Conservation (phyloP, 768 basidiomycete species). For the button mushroom (Agaricus bisporus) region DNA sequence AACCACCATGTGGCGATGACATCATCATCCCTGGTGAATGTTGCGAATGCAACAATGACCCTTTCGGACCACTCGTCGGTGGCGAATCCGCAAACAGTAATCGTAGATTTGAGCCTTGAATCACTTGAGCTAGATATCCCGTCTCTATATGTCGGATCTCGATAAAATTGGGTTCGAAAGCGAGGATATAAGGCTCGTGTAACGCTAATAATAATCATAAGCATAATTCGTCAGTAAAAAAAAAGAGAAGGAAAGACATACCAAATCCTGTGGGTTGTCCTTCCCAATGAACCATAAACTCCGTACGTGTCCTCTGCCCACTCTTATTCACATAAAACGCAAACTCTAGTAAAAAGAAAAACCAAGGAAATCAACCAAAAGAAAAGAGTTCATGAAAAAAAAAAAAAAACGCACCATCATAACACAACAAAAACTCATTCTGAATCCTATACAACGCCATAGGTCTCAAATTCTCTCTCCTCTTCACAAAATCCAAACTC, state of each 20-base stretch:
- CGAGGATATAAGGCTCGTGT: slow-evolving; percentile 93
- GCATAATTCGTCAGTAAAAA: background rate
- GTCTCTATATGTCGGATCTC: slow-evolving; percentile 96
- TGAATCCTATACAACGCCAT: slow-evolving; percentile 97
- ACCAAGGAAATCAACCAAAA: slow-evolving; percentile 7
- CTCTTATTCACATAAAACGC: slow-evolving; percentile 99
- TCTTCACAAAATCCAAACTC: slow-evolving; percentile 89
- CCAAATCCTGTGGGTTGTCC: slow-evolving; percentile 92
- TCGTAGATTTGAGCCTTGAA: slow-evolving; percentile 86
- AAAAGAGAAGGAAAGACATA: slow-evolving; percentile 31
- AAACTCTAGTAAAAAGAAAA: slow-evolving; percentile 60
- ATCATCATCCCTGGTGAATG: background rate
- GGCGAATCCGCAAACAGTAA: slow-evolving; percentile 93
- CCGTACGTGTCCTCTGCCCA: slow-evolving; percentile 82
- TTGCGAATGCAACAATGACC: slow-evolving; percentile 23
- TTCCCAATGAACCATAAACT: slow-evolving; percentile 98
- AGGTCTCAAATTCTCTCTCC: slow-evolving; percentile 81
- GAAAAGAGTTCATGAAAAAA: too few species aligned
- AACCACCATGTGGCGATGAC: slow-evolving; percentile 17
- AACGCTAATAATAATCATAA: slow-evolving; percentile 51
- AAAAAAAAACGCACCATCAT: slow-evolving; percentile 67
- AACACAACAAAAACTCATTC: slow-evolving; percentile 94
- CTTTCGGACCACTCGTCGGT: slow-evolving; percentile 62
- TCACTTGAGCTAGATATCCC: slow-evolving; percentile 88
- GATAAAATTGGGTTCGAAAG: slow-evolving; percentile 94